Evolutionary conservation across 768 basidiomycete species (phyloP).

Genomic region (Cystobasidium tubakii): DNA sequence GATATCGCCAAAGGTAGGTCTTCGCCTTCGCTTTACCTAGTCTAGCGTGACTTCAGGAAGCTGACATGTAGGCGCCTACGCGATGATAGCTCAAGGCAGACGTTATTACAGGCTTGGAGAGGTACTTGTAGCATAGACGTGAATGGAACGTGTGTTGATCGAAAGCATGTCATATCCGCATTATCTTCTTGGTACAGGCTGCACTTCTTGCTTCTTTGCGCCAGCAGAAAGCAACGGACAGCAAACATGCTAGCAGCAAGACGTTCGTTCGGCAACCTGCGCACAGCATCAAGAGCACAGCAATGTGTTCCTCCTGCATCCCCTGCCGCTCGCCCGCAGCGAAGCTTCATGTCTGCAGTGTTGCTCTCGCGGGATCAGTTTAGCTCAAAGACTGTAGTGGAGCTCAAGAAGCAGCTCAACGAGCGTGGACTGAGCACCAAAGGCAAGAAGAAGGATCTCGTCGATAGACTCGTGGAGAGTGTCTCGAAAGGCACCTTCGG

Average conservation of each 20-base stretch:
- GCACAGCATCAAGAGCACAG: conserved; percentile 8
- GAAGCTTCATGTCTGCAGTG: conserved; percentile 28
- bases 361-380: conserved; percentile 26
- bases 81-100: conserved; percentile 26
- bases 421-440: conserved; percentile 28
- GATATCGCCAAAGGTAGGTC: conserved; percentile 30
- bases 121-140: conserved; percentile 4
- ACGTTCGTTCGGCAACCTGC: conserved; percentile 29
- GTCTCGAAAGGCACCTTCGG: conserved; percentile 4
- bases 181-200: background rate
- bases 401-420: conserved; percentile 12
- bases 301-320: conserved; percentile 2
- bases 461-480: conserved; percentile 16
- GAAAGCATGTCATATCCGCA: background rate
- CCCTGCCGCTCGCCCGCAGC: conserved; percentile 3
- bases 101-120: conserved; percentile 19
- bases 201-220: background rate
- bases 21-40: background rate
- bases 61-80: background rate
- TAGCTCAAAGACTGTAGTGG: conserved; percentile 14
- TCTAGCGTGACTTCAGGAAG: background rate
- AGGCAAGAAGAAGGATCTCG: conserved; percentile 23
- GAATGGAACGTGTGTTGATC: background rate
- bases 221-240: background rate
- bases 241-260: conserved; percentile 29